Conservation (phyloP, 768 basidiomycete species). For the Tylopilus sp. region DNA sequence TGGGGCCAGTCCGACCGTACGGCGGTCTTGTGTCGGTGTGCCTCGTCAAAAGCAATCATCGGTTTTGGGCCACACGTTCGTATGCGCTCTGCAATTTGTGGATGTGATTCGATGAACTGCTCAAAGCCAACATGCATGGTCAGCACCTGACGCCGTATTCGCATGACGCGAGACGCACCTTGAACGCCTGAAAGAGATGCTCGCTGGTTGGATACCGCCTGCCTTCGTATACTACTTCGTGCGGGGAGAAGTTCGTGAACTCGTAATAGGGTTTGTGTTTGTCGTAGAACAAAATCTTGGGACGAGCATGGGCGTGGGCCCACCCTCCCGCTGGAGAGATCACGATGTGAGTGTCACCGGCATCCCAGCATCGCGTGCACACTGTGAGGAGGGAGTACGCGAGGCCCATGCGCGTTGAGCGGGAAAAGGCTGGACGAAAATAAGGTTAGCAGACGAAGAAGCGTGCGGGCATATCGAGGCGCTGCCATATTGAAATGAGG, state of each 20-base stretch:
- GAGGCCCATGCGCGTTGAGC: constrained; percentile 14
- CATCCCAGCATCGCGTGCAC: constrained; percentile 25
- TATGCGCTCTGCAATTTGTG: constrained; percentile 66
- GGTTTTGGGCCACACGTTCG: constrained; percentile 60
- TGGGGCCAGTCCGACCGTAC: constrained; percentile 63
- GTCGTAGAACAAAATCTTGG: constrained; percentile 56
- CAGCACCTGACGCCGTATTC: neutral
- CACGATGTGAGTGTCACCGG: constrained; percentile 27
- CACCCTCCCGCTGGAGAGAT: constrained; percentile 23
- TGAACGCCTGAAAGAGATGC: constrained; percentile 76
- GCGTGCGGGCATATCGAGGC: neutral
- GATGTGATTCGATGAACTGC: constrained; percentile 59
- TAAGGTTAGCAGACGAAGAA: neutral
- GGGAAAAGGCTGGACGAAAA: neutral
- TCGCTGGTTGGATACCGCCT: constrained; percentile 72
- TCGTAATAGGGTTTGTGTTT: constrained; percentile 64
- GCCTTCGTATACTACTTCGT: constrained; percentile 61
- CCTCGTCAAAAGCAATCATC: constrained; percentile 61
- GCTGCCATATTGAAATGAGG: neutral
- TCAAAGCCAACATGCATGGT: neutral
- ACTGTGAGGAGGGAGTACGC: constrained; percentile 13
- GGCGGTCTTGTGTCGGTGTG: constrained; percentile 61
- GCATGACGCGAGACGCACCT: constrained; percentile 39
- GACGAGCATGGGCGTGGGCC: constrained; percentile 24
- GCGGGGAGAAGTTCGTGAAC: constrained; percentile 71